Evolutionary conservation across 2,329 filamentous ascomycete species (phyloP).

Genomic region (Akanthomyces dipterigenus): DNA sequence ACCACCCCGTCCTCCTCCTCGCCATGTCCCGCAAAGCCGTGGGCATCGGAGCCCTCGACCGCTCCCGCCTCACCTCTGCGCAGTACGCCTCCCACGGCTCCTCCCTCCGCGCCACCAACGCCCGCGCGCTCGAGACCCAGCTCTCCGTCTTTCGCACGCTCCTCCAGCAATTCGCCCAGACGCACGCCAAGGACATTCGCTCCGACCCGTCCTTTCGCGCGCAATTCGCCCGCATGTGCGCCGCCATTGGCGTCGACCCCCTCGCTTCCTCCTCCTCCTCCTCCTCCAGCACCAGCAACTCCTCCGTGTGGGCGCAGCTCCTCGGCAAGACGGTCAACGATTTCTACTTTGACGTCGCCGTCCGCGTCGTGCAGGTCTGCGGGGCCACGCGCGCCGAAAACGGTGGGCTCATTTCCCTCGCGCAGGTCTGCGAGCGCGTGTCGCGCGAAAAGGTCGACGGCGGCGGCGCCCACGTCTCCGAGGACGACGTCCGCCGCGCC

Average conservation of each 20-base stretch:
- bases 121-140: constrained; percentile 82
- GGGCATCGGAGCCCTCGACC: constrained; percentile 84
- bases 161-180: constrained; percentile 89
- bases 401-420: constrained; percentile 79
- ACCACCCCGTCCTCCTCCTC: background rate
- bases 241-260: constrained; percentile 92
- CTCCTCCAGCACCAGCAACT: constrained; percentile 31
- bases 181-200: constrained; percentile 91
- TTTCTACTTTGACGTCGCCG: constrained; percentile 96
- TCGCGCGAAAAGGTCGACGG: constrained; percentile 59
- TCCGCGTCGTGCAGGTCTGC: constrained; percentile 92
- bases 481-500: constrained; percentile 88
- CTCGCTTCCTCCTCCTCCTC: constrained; percentile 51
- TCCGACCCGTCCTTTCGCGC: constrained; percentile 92
- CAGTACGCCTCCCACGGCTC: constrained; percentile 89
- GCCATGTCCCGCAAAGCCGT: constrained; percentile 61
- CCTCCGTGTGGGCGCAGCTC: constrained; percentile 86
- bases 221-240: constrained; percentile 97
- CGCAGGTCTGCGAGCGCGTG: constrained; percentile 72
- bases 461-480: constrained; percentile 68
- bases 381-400: constrained; percentile 81
- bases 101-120: constrained; percentile 75
- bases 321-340: constrained; percentile 90
- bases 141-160: constrained; percentile 93
- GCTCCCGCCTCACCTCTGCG: constrained; percentile 74